Evolutionary conservation across 2,329 filamentous ascomycete species (phyloP), one percentile per base, ranked within the genome.

Genomic region (Ceratocystis ficicola): DNA sequence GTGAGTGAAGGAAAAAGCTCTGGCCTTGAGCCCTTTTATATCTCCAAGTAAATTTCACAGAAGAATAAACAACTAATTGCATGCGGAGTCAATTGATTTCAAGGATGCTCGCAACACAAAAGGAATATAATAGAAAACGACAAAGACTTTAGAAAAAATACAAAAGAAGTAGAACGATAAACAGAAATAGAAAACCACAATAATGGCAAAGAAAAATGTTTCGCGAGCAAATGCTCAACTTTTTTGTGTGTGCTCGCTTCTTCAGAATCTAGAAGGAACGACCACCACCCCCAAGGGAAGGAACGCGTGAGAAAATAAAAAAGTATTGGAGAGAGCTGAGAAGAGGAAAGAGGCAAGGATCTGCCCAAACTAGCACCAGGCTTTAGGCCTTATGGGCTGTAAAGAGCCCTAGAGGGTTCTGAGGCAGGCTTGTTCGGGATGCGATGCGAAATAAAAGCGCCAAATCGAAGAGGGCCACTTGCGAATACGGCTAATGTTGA

Each of bases 241-340:
- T 59, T 25, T 59, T 52, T 52, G 48, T 59, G 52, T 59, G 55
- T n/a, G 28, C 28, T 36, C 28, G 28, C 55, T 59, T 59, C 32
- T 30, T 32, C 25, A 59, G 55, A 52, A 52, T 52, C 32, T 3
- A 28, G 28, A 59, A 59, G 55, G 48, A 52, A 25, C 48, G 22
- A 52, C 22, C 36, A 41, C 30, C 30, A 25, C 36, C 48, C 55
- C 55, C 28, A 59, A 59, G 55, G 55, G 55, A 59, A 59, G 55
- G 55, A 32, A 59, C 55, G 55, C 55, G 28, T 59, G 22, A 30
- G 28, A 52, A 28, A 25, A 5, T 7, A 59, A 15, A 28, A 25
- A 32, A 22, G n/a, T 20, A 12, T 20, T 50, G n/a, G 48, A 22
- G 48, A 22, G 48, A 50, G 48, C 22, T 22, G 22, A 15, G 48